Percentiles rank a stretch among this genome's conserved stretches.
Conservation (phyloP, 805 yeast species). For the Metschnikowia anglica region DNA sequence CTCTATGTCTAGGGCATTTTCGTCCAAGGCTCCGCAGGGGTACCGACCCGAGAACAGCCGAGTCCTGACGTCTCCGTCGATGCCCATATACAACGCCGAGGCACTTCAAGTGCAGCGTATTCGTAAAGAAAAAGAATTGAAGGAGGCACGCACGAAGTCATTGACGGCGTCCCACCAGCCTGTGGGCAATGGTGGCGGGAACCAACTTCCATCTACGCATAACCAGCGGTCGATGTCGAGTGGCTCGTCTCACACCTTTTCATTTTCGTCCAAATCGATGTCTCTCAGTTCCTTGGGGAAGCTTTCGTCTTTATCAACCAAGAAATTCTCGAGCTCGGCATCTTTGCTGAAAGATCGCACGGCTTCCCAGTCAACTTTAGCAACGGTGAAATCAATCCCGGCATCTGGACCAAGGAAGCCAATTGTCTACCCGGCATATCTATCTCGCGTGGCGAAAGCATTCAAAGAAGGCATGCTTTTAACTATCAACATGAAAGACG, state of each 20-base stretch:
- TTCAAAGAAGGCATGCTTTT: slow-evolving; percentile 69
- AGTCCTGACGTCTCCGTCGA: slow-evolving; percentile 18
- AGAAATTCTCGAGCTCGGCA: slow-evolving; percentile 36
- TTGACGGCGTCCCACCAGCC: slow-evolving; percentile 15
- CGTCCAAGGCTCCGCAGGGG: slow-evolving; percentile 2
- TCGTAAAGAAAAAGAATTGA: slow-evolving; percentile 9
- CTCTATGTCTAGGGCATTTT: background rate
- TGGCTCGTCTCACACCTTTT: slow-evolving; percentile 16
- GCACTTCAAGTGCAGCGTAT: slow-evolving; percentile 11
- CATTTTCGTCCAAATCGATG: slow-evolving; percentile 40
- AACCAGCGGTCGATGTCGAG: slow-evolving; percentile 33
- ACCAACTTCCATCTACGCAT: slow-evolving; percentile 9
- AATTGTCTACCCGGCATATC: slow-evolving; percentile 81
- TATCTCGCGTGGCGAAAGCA: slow-evolving; percentile 78
- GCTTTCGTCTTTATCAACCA: slow-evolving; percentile 41
- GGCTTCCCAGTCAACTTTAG: slow-evolving; percentile 28
- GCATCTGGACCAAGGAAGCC: slow-evolving; percentile 45
- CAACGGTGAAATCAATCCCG: slow-evolving; percentile 45
- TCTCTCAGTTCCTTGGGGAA: slow-evolving; percentile 44
- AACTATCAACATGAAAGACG: slow-evolving; percentile 84
- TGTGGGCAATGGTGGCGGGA: background rate
- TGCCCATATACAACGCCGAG: slow-evolving; percentile 11
- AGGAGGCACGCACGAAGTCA: slow-evolving; percentile 16
- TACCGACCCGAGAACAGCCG: slow-evolving; percentile 12
- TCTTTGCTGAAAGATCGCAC: slow-evolving; percentile 34